These are phyloP conservation scores for Cryptococcus floricola DNA, from an alignment of 1,284 basidiomycete species.

Conservation along the genomic window DNA sequence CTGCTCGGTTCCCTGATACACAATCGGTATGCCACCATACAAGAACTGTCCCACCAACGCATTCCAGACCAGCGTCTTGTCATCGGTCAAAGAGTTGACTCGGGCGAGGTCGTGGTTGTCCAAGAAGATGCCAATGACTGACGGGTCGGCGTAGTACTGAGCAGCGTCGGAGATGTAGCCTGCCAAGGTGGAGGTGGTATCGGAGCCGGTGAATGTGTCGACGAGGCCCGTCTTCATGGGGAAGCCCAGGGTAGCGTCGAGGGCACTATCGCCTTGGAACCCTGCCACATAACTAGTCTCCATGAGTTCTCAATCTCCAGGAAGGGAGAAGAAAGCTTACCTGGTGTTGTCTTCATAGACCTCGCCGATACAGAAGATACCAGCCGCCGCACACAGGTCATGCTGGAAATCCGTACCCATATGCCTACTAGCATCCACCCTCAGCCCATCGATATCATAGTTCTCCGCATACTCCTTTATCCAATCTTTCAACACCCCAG, in stretches of 20 bases:
- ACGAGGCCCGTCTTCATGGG: constrained; percentile 26
- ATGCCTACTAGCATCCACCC: constrained; percentile 66
- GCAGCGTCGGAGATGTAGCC: constrained; percentile 57
- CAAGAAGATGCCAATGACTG: constrained; percentile 66
- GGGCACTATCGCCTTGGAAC: constrained; percentile 25
- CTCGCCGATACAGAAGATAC: constrained; percentile 76
- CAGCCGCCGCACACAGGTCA: constrained; percentile 61
- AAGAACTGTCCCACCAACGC: constrained; percentile 63
- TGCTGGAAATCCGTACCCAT: constrained; percentile 35
- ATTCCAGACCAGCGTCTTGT: constrained; percentile 49
- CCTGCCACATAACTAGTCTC: constrained; percentile 17
- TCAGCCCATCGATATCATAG: constrained; percentile 58
- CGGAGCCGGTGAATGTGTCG: constrained; percentile 25
- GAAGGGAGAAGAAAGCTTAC: constrained; percentile 35
- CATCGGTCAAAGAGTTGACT: constrained; percentile 57
- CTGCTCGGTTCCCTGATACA: constrained; percentile 68
- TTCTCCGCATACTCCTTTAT: constrained; percentile 59
- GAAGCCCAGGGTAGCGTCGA: constrained; percentile 39
- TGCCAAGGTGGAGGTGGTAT: constrained; percentile 56
- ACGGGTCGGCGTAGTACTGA: constrained; percentile 49
- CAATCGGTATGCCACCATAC: constrained; percentile 57
- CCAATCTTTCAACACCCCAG: constrained; percentile 58
- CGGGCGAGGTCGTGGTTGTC: constrained; percentile 75
- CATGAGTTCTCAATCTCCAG: background rate
- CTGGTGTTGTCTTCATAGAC: constrained; percentile 59